Conservation (phyloP, 225 moss, liverwort and hornwort species). For the Bryoerythrophyllum caledonicum region DNA sequence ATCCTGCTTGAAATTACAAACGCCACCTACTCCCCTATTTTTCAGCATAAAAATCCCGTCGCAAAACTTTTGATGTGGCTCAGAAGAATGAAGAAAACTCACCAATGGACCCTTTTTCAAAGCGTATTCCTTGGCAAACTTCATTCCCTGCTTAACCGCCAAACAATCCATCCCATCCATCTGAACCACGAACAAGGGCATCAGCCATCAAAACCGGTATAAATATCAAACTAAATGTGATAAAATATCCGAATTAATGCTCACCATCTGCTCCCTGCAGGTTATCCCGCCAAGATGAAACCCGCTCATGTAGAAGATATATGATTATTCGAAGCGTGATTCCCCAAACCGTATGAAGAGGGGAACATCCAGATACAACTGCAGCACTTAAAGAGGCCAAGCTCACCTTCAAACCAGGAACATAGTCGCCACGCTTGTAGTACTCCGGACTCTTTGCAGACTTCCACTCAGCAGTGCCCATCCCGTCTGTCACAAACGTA, state of each 20-base stretch:
- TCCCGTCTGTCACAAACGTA: conserved; percentile 59
- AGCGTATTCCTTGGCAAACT: conserved; percentile 73
- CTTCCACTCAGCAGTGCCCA: conserved; percentile 97
- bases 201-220: background rate
- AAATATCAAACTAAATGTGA: background rate
- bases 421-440: conserved; percentile 90
- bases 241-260: background rate
- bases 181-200: conserved; percentile 31
- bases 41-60: background rate
- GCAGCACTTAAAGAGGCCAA: background rate
- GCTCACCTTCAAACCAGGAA: conserved; percentile 86
- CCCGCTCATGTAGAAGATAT: background rate
- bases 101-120: conserved; percentile 82
- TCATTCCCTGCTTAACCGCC: conserved; percentile 96
- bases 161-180: conserved; percentile 75
- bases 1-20: background rate
- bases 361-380: background rate
- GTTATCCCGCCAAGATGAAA: background rate
- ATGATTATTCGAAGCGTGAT: background rate
- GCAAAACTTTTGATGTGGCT: background rate
- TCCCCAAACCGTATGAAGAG: no score
- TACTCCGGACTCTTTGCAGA: conserved; percentile 99
- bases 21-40: background rate
- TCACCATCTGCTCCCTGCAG: background rate
- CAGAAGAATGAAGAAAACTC: background rate